These are phyloP conservation scores for Globisporangium canariense DNA, from an alignment of 352 stramenopile genomes.

Conservation along the genomic window DNA sequence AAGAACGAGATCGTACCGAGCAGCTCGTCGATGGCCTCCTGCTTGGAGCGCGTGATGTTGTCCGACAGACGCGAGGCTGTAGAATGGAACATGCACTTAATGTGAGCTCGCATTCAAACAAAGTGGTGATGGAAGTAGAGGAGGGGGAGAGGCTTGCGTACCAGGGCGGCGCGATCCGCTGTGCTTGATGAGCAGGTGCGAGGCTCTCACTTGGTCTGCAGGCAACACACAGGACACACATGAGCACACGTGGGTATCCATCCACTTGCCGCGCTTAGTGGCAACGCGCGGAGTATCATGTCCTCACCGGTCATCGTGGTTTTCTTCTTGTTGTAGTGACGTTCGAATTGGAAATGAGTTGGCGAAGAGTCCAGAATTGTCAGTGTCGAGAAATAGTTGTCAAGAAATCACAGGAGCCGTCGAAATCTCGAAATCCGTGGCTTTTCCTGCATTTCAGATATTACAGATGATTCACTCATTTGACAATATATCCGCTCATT, in stretches of 20 bases:
- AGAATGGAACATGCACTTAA: neutral
- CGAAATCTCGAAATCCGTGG: too few species aligned
- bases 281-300: neutral
- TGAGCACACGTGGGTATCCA: neutral
- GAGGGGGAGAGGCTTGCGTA: slow-evolving; percentile 19
- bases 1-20: slow-evolving; percentile 27
- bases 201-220: slow-evolving; percentile 73
- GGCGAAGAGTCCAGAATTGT: too few species aligned
- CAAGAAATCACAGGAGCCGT: too few species aligned
- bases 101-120: neutral
- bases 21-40: slow-evolving; percentile 87
- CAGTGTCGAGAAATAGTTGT: too few species aligned
- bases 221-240: neutral
- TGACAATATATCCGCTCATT: too few species aligned
- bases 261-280: neutral
- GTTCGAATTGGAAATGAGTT: neutral
- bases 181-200: slow-evolving; percentile 96
- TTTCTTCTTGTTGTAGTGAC: neutral
- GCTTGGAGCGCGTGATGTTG: slow-evolving; percentile 89
- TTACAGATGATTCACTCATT: too few species aligned
- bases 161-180: slow-evolving; percentile 81
- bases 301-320: slow-evolving; percentile 7
- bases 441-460: too few species aligned
- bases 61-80: slow-evolving; percentile 85
- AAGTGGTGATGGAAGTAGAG: neutral